A percentile compares a stretch with the other conserved stretches of the same genome.
Conservation (phyloP, 2,329 filamentous ascomycete genomes). For the Lecanicillium sp. region DNA sequence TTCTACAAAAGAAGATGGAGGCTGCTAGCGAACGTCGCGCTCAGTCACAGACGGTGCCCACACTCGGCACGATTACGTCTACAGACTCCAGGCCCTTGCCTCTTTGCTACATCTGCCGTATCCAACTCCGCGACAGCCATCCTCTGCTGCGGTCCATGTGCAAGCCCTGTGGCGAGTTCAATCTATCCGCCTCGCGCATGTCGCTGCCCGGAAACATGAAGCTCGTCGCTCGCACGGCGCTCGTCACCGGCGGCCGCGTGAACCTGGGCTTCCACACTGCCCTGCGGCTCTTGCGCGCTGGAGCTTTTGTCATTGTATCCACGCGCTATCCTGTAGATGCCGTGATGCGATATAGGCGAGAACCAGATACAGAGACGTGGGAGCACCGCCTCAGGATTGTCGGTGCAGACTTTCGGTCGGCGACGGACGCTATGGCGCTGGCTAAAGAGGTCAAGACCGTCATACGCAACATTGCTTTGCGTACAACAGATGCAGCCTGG, state of each 20-base stretch:
- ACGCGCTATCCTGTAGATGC: constrained; percentile 31
- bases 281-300: constrained; percentile 29
- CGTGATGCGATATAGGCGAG: constrained; percentile 22
- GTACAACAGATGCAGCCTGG: constrained; percentile 14
- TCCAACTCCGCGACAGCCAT: constrained; percentile 13
- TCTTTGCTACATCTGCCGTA: constrained; percentile 30
- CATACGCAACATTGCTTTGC: neutral
- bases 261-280: constrained; percentile 30
- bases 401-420: constrained; percentile 28
- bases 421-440: constrained; percentile 26
- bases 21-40: no score
- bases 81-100: neutral
- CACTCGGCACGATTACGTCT: no score
- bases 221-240: constrained; percentile 22
- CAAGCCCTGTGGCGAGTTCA: constrained; percentile 29
- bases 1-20: neutral
- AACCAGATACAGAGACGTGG: constrained; percentile 20
- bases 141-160: constrained; percentile 26
- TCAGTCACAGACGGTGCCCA: no score
- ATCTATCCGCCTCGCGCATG: constrained; percentile 23
- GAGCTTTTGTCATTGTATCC: constrained; percentile 29
- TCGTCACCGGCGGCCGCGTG: constrained; percentile 30
- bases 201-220: constrained; percentile 25
- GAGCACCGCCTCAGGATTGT: constrained; percentile 19
- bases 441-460: constrained; percentile 20